Percentiles rank a stretch among this genome's conserved stretches.
Evolutionary conservation across 192 early-diverging fungal genomes (phyloP).

Genomic region (Backusella morwellensis): DNA sequence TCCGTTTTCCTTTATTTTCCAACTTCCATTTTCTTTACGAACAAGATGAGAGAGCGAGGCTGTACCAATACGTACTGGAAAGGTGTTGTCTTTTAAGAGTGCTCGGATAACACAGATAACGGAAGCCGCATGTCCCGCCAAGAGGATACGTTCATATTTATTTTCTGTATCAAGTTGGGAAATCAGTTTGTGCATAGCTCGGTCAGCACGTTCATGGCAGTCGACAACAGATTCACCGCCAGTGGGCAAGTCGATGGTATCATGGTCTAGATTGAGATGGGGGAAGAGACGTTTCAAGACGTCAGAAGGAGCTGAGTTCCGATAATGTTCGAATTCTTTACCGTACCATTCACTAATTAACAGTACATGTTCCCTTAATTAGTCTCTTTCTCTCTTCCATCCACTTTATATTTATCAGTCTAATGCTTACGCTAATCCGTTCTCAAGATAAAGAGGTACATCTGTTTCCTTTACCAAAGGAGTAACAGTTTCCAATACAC

Average conservation of each 20-base stretch:
- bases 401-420: not conserved
- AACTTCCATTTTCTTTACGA: constrained; percentile 8
- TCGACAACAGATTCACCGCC: constrained; percentile 15
- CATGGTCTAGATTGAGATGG: constrained; percentile 7
- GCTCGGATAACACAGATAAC: constrained; percentile 26
- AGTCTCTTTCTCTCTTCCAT: not conserved
- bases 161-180: constrained; percentile 2
- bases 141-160: constrained; percentile 3
- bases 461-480: constrained; percentile 2
- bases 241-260: constrained; percentile 11
- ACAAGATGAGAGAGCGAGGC: constrained; percentile 23
- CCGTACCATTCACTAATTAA: constrained; percentile 32
- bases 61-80: constrained; percentile 15
- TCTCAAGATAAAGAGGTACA: constrained; percentile 20
- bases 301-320: not conserved
- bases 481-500: constrained; percentile 24
- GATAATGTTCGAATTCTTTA: not conserved
- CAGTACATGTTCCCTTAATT: not conserved
- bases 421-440: constrained; percentile 19
- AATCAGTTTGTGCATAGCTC: constrained; percentile 14
- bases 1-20: constrained; percentile 22
- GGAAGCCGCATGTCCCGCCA: constrained; percentile 27
- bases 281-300: constrained; percentile 16
- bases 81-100: constrained; percentile 12
- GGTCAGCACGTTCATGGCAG: constrained; percentile 18